Conservation (phyloP, 495 filamentous ascomycete genomes). For the Aspergillus sparsus region DNA sequence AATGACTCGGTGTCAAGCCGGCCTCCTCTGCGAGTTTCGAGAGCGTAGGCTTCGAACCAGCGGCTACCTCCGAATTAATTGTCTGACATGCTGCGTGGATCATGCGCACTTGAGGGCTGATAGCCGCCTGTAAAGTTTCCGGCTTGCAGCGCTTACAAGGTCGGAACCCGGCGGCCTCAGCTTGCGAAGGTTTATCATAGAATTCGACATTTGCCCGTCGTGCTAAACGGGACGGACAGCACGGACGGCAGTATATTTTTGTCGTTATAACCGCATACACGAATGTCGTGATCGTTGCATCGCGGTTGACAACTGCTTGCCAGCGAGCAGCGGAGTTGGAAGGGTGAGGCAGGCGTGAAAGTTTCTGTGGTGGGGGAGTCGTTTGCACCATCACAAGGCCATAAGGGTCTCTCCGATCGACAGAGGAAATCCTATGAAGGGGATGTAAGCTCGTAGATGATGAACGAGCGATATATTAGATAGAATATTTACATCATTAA, state of each 20-base stretch:
- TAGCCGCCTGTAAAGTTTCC: slow-evolving; percentile 36
- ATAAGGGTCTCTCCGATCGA: background rate
- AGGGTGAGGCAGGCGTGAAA: slow-evolving; percentile 30
- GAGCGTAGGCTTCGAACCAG: slow-evolving; percentile 44
- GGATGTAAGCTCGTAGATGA: no score
- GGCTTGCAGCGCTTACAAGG: slow-evolving; percentile 68
- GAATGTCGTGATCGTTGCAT: slow-evolving; percentile 52
- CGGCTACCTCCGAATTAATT: slow-evolving; percentile 29
- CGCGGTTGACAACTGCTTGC: slow-evolving; percentile 56
- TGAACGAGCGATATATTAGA: no score
- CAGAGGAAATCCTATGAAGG: background rate
- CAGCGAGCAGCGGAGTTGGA: slow-evolving; percentile 49
- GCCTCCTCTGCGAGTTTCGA: slow-evolving; percentile 54
- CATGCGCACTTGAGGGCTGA: slow-evolving; percentile 45
- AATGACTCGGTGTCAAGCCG: slow-evolving; percentile 59
- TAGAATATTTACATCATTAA: no score
- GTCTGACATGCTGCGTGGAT: slow-evolving; percentile 49
- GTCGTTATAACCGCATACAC: slow-evolving; percentile 65
- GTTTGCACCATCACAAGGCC: slow-evolving; percentile 8
- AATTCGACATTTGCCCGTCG: slow-evolving; percentile 62
- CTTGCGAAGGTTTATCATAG: slow-evolving; percentile 55
- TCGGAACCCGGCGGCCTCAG: slow-evolving; percentile 57
- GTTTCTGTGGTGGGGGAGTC: slow-evolving; percentile 20
- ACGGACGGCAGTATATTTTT: slow-evolving; percentile 64
- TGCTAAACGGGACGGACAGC: slow-evolving; percentile 60